phyloP scores from a whole-genome alignment of 495 filamentous ascomycete species.

The Acidomyces sp. region DNA sequence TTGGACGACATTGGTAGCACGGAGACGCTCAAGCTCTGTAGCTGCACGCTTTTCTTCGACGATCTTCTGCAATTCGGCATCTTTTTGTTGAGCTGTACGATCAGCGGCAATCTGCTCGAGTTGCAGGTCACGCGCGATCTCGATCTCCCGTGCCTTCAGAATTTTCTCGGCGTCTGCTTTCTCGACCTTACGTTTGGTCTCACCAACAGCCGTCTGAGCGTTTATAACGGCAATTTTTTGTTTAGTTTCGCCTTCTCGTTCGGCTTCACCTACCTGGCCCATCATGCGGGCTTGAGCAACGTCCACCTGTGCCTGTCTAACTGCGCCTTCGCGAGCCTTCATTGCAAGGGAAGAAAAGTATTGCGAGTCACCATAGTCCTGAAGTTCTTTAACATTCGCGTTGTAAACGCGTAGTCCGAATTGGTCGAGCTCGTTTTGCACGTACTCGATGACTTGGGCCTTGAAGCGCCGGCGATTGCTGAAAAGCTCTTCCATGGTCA shows the following conservation, averaged over 20 bases:
- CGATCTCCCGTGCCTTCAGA: slow-evolving; percentile 53
- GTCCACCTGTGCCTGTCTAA: slow-evolving; percentile 65
- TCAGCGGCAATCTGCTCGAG: slow-evolving; percentile 57
- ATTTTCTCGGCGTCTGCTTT: slow-evolving; percentile 64
- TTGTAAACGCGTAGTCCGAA: slow-evolving; percentile 43
- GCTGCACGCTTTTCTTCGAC: slow-evolving; percentile 62
- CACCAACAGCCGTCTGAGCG: slow-evolving; percentile 65
- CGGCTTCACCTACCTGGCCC: slow-evolving; percentile 67
- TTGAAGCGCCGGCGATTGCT: slow-evolving; percentile 71
- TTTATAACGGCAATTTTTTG: slow-evolving; percentile 73
- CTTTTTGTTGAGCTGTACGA: slow-evolving; percentile 54
- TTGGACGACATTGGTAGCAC: slow-evolving; percentile 64
- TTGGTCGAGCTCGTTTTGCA: slow-evolving; percentile 46
- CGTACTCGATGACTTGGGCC: slow-evolving; percentile 59
- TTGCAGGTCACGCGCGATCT: slow-evolving; percentile 55
- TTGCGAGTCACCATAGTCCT: slow-evolving; percentile 59
- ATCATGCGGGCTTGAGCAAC: slow-evolving; percentile 66
- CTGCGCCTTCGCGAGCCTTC: slow-evolving; percentile 73
- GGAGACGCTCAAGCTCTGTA: slow-evolving; percentile 64
- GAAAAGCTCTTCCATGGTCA: slow-evolving; percentile 84
- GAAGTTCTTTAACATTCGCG: slow-evolving; percentile 70
- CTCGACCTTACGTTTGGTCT: slow-evolving; percentile 70
- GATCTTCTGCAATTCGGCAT: slow-evolving; percentile 62
- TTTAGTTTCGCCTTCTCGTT: slow-evolving; percentile 62
- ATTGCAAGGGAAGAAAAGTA: slow-evolving; percentile 68